Base-by-base conservation (phyloP, 176 grass and related monocot genomes). In the Oryza nivara region DNA sequence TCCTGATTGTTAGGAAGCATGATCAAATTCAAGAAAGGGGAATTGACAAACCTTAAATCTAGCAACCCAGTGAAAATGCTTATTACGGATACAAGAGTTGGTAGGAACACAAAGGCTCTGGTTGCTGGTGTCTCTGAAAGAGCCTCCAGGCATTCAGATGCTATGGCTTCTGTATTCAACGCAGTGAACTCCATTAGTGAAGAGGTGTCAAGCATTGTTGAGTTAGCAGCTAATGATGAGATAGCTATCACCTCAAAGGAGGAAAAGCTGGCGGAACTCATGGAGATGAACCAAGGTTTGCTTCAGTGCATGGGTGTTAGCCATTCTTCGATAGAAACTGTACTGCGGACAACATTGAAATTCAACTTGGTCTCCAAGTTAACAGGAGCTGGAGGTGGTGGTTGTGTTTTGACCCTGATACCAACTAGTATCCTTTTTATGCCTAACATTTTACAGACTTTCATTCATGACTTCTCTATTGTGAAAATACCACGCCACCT, bases 221-320 rank as follows among this genome's bases (percentile, higher is more conserved):
- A 98, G 70, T 81, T 85, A 72, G 83, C 70, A 67, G 89, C 91
- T 15, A 65, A 34, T 44, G 91, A 93, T 88, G 89, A 95, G 38
- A 44, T 79, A 80, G 69, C 82, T 48, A 68, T 93, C 40, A 93
- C 83, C 58, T 85, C 86, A 41, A 98, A 88, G 85, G 96, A 98
- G 77, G 91, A 95, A 36, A 95, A 92, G 70, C 71, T 98, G 82
- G 82, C 90, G 76, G 93, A 98, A 77, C 65, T 98, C 82, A 95
- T 98, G 89, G 83, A 92, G 84, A 98, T 98, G 93, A 98, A 95
- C 67, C 96, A 98, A 90, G 96, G 93, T 20, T 92, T 98, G 87
- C 93, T 98, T 48, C 92, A 93, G 67, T 95, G 93, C 86, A 93
- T 98, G 88, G 96, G 96, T 61, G 91, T 98, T 41, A 89, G 87